Base-by-base conservation (phyloP, 352 stramenopile species). In the Phytophthora litchii region DNA sequence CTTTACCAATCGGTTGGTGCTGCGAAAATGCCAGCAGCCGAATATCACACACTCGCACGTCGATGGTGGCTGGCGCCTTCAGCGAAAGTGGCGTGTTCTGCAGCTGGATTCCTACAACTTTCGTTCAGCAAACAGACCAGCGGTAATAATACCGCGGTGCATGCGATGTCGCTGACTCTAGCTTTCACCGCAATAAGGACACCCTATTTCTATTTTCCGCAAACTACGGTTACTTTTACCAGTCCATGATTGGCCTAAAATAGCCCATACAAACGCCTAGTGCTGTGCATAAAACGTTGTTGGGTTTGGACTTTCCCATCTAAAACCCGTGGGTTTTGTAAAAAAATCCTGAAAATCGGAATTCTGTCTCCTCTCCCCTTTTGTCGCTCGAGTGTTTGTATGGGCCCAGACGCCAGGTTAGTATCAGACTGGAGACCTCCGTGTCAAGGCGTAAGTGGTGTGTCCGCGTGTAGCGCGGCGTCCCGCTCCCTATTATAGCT, bases 381-480 rank as follows among this genome's bases (percentile, higher is more conserved):
- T 17, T 36, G 35, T 45, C 20, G 29, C n/a, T 37, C 43, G 37
- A 47, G 44, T 52, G 37, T 59, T 61, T 69, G 31, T 65, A 60
- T 64, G 31, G 38, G 50, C 54, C 34, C 13, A 40, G 56, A 34
- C 29, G 29, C 29, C 6, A 34, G 21, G 17, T 65, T 73, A 70
- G 59, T 73, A 73, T 73, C 52, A 73, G 47, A 73, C 46, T 48
- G n/a, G 53, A 73, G 64, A 51, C 58, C 50, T 73, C 41, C 16
- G 53, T 34, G 40, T 50, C 47, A 56, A 58, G 55, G 37, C 25
- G 59, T 53, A 32, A 27, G 54, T 52, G 25, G 38, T 17, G 16
- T 56, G 32, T 52, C 27, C 35, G 36, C 50, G 50, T 43, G 25
- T 34, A 43, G 35, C 29, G 57, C 40, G 41, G 21, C 19, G 17